Conservation (phyloP, 805 yeast species). For the Candida corydali region DNA sequence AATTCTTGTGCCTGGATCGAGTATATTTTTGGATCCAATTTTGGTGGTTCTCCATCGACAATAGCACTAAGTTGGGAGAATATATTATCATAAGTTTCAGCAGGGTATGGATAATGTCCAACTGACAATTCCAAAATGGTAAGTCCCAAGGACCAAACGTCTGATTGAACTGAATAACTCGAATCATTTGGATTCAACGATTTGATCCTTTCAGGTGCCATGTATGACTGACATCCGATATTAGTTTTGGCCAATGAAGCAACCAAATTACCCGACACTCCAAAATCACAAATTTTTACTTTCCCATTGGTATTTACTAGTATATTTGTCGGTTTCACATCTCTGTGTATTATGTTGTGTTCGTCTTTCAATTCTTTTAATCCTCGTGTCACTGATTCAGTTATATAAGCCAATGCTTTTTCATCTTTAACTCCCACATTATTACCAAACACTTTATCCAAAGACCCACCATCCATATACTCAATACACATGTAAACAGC, state of each 20-base stretch:
- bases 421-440: slow-evolving; percentile 66
- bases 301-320: slow-evolving; percentile 79
- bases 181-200: slow-evolving; percentile 68
- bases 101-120: slow-evolving; percentile 94
- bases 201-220: slow-evolving; percentile 97
- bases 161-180: slow-evolving; percentile 89
- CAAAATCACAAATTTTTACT: slow-evolving; percentile 91
- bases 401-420: slow-evolving; percentile 70
- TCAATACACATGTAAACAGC: slow-evolving; percentile 99
- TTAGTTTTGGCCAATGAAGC: slow-evolving; percentile 94
- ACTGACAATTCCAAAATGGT: slow-evolving; percentile 85
- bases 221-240: slow-evolving; percentile 95
- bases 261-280: slow-evolving; percentile 91
- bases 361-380: slow-evolving; percentile 79
- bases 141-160: slow-evolving; percentile 92
- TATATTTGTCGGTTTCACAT: slow-evolving; percentile 94
- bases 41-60: slow-evolving; percentile 96
- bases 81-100: slow-evolving; percentile 85
- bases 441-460: slow-evolving; percentile 75
- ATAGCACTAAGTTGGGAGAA: slow-evolving; percentile 93
- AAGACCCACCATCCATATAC: slow-evolving; percentile 94
- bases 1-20: slow-evolving; percentile 79
- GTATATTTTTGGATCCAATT: slow-evolving; percentile 57
- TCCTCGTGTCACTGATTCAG: slow-evolving; percentile 78
- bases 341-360: slow-evolving; percentile 92